Evolutionary conservation across 495 filamentous ascomycete species (phyloP).

Genomic region (Annulohypoxylon nitens): DNA sequence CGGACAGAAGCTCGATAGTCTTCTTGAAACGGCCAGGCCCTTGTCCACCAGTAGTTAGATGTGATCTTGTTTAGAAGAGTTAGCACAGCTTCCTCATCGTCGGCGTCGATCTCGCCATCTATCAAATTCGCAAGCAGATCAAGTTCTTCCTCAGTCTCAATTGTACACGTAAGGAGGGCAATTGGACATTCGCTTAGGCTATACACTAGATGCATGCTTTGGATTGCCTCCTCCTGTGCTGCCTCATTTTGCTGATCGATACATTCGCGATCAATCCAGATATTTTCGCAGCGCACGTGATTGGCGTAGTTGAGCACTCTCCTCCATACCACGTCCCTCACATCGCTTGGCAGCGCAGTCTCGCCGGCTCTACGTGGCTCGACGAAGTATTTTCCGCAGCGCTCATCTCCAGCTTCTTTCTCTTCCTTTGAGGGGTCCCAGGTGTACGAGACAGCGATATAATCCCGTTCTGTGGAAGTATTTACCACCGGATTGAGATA

Average conservation of each 20-base stretch:
- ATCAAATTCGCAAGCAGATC: constrained; percentile 45
- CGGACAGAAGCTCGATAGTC: constrained; percentile 49
- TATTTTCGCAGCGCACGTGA: constrained; percentile 43
- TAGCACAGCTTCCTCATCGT: constrained; percentile 43
- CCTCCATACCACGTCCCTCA: constrained; percentile 46
- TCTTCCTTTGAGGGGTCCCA: constrained; percentile 49
- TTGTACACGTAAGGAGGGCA: constrained; percentile 49
- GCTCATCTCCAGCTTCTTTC: constrained; percentile 18
- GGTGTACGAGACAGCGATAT: constrained; percentile 52
- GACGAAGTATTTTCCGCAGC: constrained; percentile 35
- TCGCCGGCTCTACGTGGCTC: constrained; percentile 45
- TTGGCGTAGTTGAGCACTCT: constrained; percentile 46
- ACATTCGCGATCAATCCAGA: constrained; percentile 63
- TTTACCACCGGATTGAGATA: constrained; percentile 41
- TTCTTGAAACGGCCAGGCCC: constrained; percentile 54
- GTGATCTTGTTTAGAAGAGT: constrained; percentile 48
- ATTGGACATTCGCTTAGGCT: constrained; percentile 48
- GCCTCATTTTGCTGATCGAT: constrained; percentile 53
- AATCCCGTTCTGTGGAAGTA: constrained; percentile 33
- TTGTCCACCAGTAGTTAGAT: constrained; percentile 50
- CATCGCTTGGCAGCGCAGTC: constrained; percentile 40
- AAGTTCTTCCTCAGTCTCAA: constrained; percentile 44
- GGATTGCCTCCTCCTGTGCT: constrained; percentile 54
- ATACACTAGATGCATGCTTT: constrained; percentile 60
- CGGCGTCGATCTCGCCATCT: constrained; percentile 31